These are phyloP conservation scores for Paracamarosporium sp. DNA, from an alignment of 2,329 filamentous ascomycete genomes.

Conservation along the genomic window DNA sequence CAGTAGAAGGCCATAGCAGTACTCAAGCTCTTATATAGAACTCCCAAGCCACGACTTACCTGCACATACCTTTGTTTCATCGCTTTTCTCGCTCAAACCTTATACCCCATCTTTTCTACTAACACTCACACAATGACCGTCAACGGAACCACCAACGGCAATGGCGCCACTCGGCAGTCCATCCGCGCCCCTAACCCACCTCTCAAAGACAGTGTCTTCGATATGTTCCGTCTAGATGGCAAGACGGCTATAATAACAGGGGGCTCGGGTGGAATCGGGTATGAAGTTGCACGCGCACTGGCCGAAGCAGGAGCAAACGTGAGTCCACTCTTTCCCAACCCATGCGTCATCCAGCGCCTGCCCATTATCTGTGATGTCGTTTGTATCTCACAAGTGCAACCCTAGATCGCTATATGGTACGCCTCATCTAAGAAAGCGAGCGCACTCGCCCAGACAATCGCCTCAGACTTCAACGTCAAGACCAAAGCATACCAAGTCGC, in stretches of 20 bases:
- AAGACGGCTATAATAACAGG: conserved; percentile 47
- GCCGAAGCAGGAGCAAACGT: conserved; percentile 69
- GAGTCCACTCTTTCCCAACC: not conserved
- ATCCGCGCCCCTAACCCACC: conserved; percentile 8
- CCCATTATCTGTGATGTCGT: too few species aligned
- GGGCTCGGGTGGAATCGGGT: conserved; percentile 69
- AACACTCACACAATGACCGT: conserved; percentile 2
- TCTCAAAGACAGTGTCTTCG: conserved; percentile 11
- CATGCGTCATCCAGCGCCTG: too few species aligned
- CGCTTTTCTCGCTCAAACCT: not conserved
- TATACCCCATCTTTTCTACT: not conserved
- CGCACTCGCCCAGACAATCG: conserved; percentile 62
- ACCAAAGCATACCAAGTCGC: conserved; percentile 7
- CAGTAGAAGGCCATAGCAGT: not conserved
- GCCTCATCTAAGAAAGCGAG: conserved; percentile 60
- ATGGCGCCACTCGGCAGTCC: not conserved
- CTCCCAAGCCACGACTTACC: too few species aligned
- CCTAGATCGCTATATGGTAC: conserved; percentile 10
- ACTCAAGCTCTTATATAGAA: not conserved
- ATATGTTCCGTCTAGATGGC: conserved; percentile 11
- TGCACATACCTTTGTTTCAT: not conserved
- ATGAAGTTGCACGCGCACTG: conserved; percentile 79
- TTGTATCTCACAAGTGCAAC: not conserved
- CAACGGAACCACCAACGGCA: conserved; percentile 4
- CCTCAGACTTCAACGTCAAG: conserved; percentile 57